These are phyloP conservation scores for Stephania cephalantha DNA, from an alignment of 164 flowering plant genomes.

Conservation along the genomic window DNA sequence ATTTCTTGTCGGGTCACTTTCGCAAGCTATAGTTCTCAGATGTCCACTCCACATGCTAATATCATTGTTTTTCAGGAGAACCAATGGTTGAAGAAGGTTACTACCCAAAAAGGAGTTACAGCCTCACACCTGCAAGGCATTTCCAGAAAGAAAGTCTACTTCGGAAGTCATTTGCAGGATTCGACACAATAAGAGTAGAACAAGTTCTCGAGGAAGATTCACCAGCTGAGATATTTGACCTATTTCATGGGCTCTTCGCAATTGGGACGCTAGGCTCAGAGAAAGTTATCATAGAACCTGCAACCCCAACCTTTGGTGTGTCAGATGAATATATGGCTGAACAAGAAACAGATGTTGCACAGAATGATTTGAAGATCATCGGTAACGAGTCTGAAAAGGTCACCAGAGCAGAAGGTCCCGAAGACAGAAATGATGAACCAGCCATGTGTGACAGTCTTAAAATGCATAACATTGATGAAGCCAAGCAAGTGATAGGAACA, in stretches of 20 bases:
- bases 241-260: neutral
- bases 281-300: neutral
- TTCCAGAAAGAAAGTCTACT: constrained; percentile 19
- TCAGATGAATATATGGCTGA: neutral
- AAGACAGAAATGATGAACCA: neutral
- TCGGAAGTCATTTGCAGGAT: neutral
- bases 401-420: neutral
- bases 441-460: neutral
- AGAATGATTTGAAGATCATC: neutral
- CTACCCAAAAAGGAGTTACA: constrained; percentile 32
- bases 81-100: constrained; percentile 40
- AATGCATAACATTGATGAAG: neutral
- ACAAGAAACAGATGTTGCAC: neutral
- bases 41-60: constrained; percentile 18
- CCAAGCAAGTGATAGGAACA: neutral
- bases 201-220: neutral
- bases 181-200: neutral
- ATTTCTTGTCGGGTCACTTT: neutral
- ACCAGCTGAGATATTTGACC: neutral
- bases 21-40: constrained; percentile 16
- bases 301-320: neutral
- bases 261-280: neutral
- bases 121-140: constrained; percentile 19
- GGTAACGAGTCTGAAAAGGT: neutral
- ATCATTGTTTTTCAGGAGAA: constrained; percentile 45